Evolutionary conservation across 2,329 filamentous ascomycete species (phyloP).

Genomic region (Tolypocladium cylindrosporum): DNA sequence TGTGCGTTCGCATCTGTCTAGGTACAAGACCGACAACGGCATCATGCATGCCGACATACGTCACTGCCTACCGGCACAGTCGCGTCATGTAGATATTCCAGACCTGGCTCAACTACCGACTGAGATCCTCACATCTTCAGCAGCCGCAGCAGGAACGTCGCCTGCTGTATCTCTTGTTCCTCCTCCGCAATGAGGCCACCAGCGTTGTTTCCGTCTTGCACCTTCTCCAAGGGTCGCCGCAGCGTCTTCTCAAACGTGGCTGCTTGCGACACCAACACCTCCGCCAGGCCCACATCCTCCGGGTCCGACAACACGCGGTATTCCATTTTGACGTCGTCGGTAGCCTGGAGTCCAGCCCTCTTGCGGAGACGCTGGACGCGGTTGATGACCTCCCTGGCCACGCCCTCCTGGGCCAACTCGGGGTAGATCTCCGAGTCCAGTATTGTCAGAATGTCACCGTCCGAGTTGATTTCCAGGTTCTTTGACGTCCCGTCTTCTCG

Average conservation of each 20-base stretch:
- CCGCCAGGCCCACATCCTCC: conserved; percentile 61
- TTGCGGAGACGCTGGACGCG: conserved; percentile 88
- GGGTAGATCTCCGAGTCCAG: conserved; percentile 76
- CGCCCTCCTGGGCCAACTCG: conserved; percentile 77
- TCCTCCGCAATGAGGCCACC: conserved; percentile 61
- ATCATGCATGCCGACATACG: background rate
- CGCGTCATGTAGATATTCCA: background rate
- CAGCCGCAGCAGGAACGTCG: conserved; percentile 67
- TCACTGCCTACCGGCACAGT: background rate
- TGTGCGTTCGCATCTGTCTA: background rate
- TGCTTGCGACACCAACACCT: conserved; percentile 59
- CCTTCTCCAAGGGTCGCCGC: conserved; percentile 59
- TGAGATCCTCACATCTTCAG: conserved; percentile 52
- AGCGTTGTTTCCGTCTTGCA: conserved; percentile 11
- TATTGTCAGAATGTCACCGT: conserved; percentile 83
- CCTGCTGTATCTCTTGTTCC: conserved; percentile 77
- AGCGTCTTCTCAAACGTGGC: conserved; percentile 66
- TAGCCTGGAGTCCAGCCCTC: conserved; percentile 82
- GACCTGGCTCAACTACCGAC: background rate
- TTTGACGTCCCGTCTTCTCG: conserved; percentile 61
- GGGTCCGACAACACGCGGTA: conserved; percentile 75
- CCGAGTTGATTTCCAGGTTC: conserved; percentile 76
- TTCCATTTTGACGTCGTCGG: conserved; percentile 93
- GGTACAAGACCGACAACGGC: background rate
- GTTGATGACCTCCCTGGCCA: conserved; percentile 88